Evolutionary conservation across 805 yeast species (phyloP), one percentile per base, ranked within the genome.

Genomic region (Metschnikowia matae): DNA sequence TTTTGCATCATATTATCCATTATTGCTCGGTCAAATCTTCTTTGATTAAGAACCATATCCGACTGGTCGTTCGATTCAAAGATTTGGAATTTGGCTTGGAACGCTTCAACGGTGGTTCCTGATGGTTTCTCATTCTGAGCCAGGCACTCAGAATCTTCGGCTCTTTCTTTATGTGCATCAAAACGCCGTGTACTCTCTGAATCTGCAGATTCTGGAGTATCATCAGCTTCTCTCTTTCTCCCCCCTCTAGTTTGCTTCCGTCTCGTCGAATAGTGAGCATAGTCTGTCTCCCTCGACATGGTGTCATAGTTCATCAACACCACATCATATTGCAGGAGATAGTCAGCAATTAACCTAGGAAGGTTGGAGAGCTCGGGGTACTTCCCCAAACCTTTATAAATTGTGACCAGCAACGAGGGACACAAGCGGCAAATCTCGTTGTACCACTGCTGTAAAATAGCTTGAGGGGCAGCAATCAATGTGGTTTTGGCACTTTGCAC

Each of bases 391-490:
- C 96, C 96, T 32, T 71, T 70, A 66, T 92, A 91, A 2, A 81
- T 74, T 48, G 81, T 77, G 0, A 87, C 80, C 8, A 74, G 78
- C 35, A 91, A 66, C 3, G 74, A 62, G 0, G 94, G 87, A 0
- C 90, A 83, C 5, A 78, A 60, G 26, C 69, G 70, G 4, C 62
- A 58, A 6, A 91, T 74, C 68, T 92, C 99, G 20, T 82, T 82
- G 1, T 77, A 73, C 99, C 99, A 94, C 64, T 94, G 99, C 31
- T 80, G 74, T 17, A 87, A 65, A 52, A 94, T 89, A 0, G 96
- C 81, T 34, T 83, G 85, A 0, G 99, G 99, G 17, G 95, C 87
- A 3, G 94, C 82, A 23, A 94, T 84, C 40, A 94, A 69, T 0
- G 97, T 88, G 0, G 96, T 81, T 54, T 82, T 84, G 0, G 85